Evolutionary conservation across 257 asterid species (phyloP).

Genomic region (Datura wrightii): DNA sequence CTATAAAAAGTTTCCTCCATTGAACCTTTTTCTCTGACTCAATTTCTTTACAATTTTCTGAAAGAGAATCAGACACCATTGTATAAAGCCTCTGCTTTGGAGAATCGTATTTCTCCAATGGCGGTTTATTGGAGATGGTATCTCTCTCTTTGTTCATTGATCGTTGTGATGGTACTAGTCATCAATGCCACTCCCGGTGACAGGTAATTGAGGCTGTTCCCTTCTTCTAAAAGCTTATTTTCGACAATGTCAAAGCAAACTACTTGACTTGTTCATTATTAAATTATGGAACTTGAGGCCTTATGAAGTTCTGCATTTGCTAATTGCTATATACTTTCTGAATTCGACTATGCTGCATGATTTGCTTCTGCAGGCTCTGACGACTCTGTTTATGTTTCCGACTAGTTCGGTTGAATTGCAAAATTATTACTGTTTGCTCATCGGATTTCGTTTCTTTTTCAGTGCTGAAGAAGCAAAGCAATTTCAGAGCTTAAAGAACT

Average conservation of each 20-base stretch:
- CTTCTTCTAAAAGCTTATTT: background rate
- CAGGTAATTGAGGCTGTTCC: slow-evolving; percentile 49
- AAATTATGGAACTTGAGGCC: no score
- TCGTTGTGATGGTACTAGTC: slow-evolving; percentile 43
- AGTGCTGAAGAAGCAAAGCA: slow-evolving; percentile 44
- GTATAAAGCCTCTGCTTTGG: background rate
- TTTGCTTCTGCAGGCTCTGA: background rate
- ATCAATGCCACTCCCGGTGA: slow-evolving; percentile 42
- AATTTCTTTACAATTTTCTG: slow-evolving; percentile 12
- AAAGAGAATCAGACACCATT: background rate
- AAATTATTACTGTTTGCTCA: slow-evolving; percentile 17
- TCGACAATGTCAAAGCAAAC: slow-evolving; percentile 17
- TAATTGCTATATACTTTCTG: background rate
- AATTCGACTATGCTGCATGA: background rate
- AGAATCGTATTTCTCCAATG: slow-evolving; percentile 45
- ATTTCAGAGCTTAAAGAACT: slow-evolving; percentile 54
- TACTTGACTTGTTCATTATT: background rate
- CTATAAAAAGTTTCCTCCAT: slow-evolving; percentile 54
- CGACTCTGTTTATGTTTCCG: background rate
- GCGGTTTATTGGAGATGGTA: slow-evolving; percentile 43
- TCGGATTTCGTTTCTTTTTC: background rate
- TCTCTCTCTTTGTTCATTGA: slow-evolving; percentile 41
- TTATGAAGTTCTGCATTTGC: background rate
- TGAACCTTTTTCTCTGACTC: slow-evolving; percentile 44
- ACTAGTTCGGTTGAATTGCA: background rate